These are phyloP conservation scores for Begonia peltatifolia DNA, from an alignment of 306 rosid species.

Conservation along the genomic window DNA sequence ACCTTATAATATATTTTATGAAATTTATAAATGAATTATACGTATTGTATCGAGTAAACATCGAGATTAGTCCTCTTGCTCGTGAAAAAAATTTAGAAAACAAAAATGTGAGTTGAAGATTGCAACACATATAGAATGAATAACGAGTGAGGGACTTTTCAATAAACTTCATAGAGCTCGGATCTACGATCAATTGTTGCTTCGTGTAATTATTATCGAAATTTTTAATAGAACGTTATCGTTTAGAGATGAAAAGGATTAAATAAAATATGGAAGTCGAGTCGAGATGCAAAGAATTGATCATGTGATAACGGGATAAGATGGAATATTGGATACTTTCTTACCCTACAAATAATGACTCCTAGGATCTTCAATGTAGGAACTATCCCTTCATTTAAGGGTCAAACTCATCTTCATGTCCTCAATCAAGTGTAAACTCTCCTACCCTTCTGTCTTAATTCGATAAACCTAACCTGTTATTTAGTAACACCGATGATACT, in stretches of 20 bases:
- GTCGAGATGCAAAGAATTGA: conserved; percentile 12
- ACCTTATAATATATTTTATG: neutral
- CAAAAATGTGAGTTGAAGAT: no score
- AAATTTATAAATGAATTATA: neutral
- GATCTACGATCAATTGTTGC: conserved; percentile 2
- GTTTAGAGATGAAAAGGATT: no score
- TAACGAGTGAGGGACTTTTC: no score
- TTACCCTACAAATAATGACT: conserved; percentile 2
- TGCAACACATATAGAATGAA: no score
- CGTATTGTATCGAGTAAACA: no score
- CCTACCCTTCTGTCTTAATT: no score
- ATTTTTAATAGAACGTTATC: neutral
- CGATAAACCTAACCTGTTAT: no score
- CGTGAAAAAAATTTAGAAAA: no score
- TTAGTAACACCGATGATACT: no score
- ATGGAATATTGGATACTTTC: conserved; percentile 26
- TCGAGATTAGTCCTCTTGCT: no score
- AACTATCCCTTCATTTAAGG: conserved; percentile 26
- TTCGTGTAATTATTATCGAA: conserved; percentile 14
- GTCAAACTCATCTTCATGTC: conserved; percentile 13
- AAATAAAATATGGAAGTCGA: no score
- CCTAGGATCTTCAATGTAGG: neutral
- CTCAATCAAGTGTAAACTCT: neutral
- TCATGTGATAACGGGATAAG: conserved; percentile 31
- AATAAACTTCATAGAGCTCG: neutral